Percentiles rank a stretch among this genome's conserved stretches.
phyloP scores from a whole-genome alignment of 371 early-diverging fungal species.

The Lichtheimia corymbifera region DNA sequence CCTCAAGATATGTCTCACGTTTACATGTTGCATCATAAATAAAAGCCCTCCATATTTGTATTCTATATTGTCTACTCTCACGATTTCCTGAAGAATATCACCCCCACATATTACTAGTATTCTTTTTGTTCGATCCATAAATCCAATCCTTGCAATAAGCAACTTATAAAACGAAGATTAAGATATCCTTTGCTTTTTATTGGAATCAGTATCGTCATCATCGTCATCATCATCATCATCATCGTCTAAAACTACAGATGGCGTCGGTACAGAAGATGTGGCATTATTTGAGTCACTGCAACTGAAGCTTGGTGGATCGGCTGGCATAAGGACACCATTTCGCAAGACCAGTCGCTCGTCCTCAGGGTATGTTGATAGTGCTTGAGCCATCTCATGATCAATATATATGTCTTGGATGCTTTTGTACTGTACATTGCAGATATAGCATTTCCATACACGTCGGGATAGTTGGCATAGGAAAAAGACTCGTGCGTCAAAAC shows the following conservation, averaged over 20 bases:
- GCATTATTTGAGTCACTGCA: background rate
- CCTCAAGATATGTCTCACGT: constrained; percentile 7
- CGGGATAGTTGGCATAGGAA: constrained; percentile 12
- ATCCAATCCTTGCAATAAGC: too few species aligned
- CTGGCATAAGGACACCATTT: constrained; percentile 10
- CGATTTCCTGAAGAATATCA: too few species aligned
- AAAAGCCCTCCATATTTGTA: background rate
- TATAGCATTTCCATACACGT: constrained; percentile 21
- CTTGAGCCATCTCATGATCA: constrained; percentile 19
- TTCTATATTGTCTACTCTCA: too few species aligned
- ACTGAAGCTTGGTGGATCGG: background rate
- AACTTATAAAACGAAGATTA: too few species aligned
- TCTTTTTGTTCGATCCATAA: too few species aligned
- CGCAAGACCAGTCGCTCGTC: constrained; percentile 13
- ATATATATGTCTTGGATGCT: constrained; percentile 26
- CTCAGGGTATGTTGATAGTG: constrained; percentile 14
- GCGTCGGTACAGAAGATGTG: background rate
- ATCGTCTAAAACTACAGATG: background rate
- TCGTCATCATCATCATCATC: constrained; percentile 1
- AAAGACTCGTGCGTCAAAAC: constrained; percentile 33
- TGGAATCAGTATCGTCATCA: background rate
- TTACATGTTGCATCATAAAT: constrained; percentile 12
- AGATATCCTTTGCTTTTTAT: background rate
- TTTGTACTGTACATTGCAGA: constrained; percentile 20
- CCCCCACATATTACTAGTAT: too few species aligned